These are phyloP conservation scores for Xerocomellus intermedius DNA, from an alignment of 768 basidiomycete species.

Conservation along the genomic window DNA sequence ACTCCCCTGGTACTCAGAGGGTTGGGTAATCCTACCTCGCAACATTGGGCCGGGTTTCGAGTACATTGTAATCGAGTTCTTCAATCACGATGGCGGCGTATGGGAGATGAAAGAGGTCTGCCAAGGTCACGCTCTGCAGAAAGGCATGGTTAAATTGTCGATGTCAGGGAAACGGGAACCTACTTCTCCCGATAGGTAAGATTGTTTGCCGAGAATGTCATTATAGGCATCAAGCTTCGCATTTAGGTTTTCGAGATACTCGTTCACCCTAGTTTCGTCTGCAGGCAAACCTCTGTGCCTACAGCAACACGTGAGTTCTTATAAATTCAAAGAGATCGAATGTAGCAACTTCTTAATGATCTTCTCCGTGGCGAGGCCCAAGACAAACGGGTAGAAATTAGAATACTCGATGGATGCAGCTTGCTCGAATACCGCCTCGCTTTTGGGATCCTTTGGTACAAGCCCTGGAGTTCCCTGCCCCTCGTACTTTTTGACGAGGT, in stretches of 20 bases:
- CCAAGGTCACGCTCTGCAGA: constrained; percentile 41
- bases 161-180: constrained; percentile 7
- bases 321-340: constrained; percentile 9
- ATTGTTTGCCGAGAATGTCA: constrained; percentile 48
- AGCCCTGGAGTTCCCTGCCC: constrained; percentile 22
- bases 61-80: constrained; percentile 19
- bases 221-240: constrained; percentile 52
- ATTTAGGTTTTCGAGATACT: constrained; percentile 27
- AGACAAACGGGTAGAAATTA: constrained; percentile 52
- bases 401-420: constrained; percentile 20
- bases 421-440: constrained; percentile 22
- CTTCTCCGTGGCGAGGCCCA: constrained; percentile 44
- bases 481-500: constrained; percentile 29
- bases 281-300: constrained; percentile 7
- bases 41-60: constrained; percentile 26
- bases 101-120: constrained; percentile 46
- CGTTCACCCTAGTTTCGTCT: constrained; percentile 26
- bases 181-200: constrained; percentile 58
- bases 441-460: constrained; percentile 13
- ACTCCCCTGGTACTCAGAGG: too few species aligned
- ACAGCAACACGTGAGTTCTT: constrained; percentile 4
- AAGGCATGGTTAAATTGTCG: not conserved
- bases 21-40: constrained; percentile 18
- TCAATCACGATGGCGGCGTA: constrained; percentile 34
- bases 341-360: constrained; percentile 47